Percentiles rank a stretch among this genome's conserved stretches.
Conservation (phyloP, 2,329 filamentous ascomycete genomes). For the Blumeria graminis region DNA sequence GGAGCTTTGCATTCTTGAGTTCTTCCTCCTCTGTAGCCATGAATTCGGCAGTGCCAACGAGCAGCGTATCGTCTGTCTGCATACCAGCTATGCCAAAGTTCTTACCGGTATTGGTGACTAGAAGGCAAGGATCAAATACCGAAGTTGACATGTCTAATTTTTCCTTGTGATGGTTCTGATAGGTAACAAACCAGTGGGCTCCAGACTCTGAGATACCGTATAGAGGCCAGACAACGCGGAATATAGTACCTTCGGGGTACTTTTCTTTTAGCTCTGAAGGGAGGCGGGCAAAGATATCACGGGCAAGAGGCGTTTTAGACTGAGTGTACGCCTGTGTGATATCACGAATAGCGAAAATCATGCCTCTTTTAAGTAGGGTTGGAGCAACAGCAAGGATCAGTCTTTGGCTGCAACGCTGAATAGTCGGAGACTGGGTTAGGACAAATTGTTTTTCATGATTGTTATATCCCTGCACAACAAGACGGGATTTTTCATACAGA, state of each 20-base stretch:
- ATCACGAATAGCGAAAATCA: neutral
- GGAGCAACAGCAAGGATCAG: neutral
- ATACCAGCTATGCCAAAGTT: constrained; percentile 1
- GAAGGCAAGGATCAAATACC: neutral
- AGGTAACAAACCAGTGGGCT: neutral
- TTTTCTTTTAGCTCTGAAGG: neutral
- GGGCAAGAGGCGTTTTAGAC: neutral
- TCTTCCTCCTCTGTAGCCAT: neutral
- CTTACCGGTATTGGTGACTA: neutral
- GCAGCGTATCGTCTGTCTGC: constrained; percentile 3
- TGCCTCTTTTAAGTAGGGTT: neutral
- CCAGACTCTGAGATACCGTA: neutral
- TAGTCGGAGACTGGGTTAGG: neutral
- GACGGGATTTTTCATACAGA: neutral
- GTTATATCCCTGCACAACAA: neutral
- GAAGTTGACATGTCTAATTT: neutral
- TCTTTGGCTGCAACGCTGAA: neutral
- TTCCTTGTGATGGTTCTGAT: neutral
- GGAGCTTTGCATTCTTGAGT: neutral
- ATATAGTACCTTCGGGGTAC: neutral
- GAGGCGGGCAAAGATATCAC: neutral
- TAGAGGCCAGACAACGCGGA: neutral
- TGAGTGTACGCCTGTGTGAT: neutral
- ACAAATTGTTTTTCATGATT: neutral
- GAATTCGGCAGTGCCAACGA: neutral